These are phyloP conservation scores for Citrus glauca DNA, from an alignment of 345 rosid species.

Conservation along the genomic window DNA sequence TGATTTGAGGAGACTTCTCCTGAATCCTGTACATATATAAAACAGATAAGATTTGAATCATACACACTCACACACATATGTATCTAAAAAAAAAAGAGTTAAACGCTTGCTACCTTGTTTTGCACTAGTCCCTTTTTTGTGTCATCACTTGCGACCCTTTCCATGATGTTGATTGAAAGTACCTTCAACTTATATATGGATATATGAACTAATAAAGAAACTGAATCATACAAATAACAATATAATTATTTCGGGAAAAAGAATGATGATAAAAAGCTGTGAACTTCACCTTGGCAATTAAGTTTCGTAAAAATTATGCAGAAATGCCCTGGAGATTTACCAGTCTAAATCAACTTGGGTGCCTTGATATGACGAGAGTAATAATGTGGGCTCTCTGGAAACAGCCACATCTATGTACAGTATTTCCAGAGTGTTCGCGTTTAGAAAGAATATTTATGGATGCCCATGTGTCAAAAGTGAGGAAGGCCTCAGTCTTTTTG, in stretches of 20 bases:
- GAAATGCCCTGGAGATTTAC: neutral
- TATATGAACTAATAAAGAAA: neutral
- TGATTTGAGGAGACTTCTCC: neutral
- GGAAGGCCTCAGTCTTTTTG: no score
- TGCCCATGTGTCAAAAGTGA: neutral
- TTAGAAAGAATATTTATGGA: neutral
- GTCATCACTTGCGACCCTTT: neutral
- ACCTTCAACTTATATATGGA: neutral
- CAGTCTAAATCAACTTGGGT: neutral
- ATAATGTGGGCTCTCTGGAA: neutral
- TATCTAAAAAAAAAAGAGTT: neutral
- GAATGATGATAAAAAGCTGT: neutral
- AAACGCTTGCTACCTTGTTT: neutral
- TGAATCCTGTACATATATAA: conserved; percentile 6
- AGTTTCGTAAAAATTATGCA: neutral
- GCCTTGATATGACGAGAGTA: neutral
- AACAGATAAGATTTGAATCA: neutral
- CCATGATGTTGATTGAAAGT: neutral
- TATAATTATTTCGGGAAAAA: neutral
- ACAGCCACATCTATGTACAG: neutral
- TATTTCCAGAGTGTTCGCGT: neutral
- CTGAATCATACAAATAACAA: neutral
- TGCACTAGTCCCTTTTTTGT: neutral
- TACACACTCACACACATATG: neutral
- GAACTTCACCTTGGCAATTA: neutral